Percentiles rank a stretch among this genome's conserved stretches.
phyloP scores from a whole-genome alignment of 257 asterid genomes.

The Nicotiana paniculata region DNA sequence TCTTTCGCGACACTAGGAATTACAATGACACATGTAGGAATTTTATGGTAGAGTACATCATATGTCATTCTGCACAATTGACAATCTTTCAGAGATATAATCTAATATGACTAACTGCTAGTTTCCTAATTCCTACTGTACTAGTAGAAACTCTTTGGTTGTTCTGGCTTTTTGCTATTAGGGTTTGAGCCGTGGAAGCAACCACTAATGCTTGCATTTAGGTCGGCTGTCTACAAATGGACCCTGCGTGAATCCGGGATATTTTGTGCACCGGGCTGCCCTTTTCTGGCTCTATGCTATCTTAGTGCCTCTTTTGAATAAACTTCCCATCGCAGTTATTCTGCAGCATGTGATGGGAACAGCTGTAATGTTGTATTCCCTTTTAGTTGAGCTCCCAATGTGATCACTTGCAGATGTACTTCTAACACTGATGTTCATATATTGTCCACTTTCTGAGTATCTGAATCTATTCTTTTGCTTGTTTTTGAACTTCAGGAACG shows the following conservation, averaged over 20 bases:
- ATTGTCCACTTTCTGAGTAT: neutral
- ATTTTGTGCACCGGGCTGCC: too few relatives aligned
- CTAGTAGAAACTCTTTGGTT: neutral
- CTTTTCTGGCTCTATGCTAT: neutral
- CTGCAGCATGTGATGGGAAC: neutral
- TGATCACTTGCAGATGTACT: neutral
- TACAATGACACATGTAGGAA: neutral
- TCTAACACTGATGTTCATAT: neutral
- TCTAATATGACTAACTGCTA: neutral
- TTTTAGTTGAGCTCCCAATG: neutral
- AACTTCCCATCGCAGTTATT: neutral
- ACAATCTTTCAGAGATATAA: neutral
- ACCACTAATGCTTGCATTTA: too few relatives aligned
- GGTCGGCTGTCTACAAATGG: too few relatives aligned
- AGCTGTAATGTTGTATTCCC: neutral
- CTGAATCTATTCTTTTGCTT: neutral
- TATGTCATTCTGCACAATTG: neutral
- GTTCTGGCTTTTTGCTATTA: neutral
- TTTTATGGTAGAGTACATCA: neutral
- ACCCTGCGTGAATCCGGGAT: too few relatives aligned
- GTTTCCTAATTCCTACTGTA: neutral
- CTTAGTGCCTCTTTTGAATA: neutral
- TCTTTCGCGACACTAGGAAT: neutral
- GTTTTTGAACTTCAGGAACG: slow-evolving; percentile 46
- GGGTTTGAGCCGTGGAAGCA: too few relatives aligned